phyloP scores from a whole-genome alignment of 345 rosid genomes.

The Populus pruinosa region DNA sequence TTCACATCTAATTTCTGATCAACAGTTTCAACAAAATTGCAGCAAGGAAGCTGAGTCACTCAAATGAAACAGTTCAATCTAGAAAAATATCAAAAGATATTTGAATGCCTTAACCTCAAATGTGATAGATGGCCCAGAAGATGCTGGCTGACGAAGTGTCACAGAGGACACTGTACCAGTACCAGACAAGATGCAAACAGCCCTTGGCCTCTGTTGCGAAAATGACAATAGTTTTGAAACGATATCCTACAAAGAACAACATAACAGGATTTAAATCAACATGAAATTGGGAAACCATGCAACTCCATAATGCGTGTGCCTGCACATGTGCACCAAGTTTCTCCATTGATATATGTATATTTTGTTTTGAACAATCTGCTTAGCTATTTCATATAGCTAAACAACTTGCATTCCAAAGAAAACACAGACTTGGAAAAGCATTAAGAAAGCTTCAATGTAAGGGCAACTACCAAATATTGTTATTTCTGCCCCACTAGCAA shows the following conservation, averaged over 20 bases:
- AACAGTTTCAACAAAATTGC: background rate
- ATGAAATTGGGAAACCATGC: background rate
- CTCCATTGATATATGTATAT: background rate
- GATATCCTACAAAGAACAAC: constrained; percentile 53
- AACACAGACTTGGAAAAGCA: background rate
- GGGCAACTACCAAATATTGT: too few species aligned
- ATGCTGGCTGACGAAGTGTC: constrained; percentile 74
- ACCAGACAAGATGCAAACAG: constrained; percentile 88
- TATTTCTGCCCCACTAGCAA: too few species aligned
- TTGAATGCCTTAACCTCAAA: constrained; percentile 63
- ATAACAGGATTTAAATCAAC: background rate
- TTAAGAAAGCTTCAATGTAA: background rate
- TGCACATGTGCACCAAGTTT: background rate
- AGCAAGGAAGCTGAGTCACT: background rate
- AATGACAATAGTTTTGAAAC: constrained; percentile 74
- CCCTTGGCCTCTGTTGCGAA: constrained; percentile 89
- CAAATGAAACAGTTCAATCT: background rate
- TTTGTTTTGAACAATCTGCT: background rate
- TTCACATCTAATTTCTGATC: background rate
- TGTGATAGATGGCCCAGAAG: constrained; percentile 51
- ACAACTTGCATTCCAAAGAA: background rate
- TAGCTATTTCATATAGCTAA: background rate
- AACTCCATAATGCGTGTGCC: background rate
- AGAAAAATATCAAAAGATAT: background rate
- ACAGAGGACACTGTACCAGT: constrained; percentile 84